Base-by-base conservation (phyloP, 2,329 filamentous ascomycete species). In the Pleurostoma richardsiae region DNA sequence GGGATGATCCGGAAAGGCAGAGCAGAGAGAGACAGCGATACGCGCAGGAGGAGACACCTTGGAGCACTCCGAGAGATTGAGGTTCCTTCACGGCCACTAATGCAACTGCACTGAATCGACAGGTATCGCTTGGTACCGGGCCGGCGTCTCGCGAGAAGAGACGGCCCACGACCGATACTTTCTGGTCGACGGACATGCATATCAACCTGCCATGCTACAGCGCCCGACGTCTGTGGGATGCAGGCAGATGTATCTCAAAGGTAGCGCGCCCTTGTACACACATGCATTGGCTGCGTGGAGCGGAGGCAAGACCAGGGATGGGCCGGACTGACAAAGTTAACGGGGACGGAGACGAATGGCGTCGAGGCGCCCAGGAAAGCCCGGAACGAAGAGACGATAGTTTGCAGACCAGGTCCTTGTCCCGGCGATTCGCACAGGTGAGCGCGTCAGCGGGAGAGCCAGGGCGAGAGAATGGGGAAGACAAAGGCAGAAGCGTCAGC, bases 71-170 rank as follows among this genome's bases (percentile, higher is more conserved):
- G 52, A 53, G 52, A 45, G 52, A 53, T 54, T 48, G 54, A 63
- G 53, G 55, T 52, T 51, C 54, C 54, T 53, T 59, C 54, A 59
- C 62, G 61, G 64, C 60, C 59, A 60, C 66, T 68, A 67, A 69
- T 65, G 62, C 65, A 66, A 54, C 52, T 60, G 57, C 58, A 62
- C 58, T 57, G 57, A 63, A 60, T 62, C 59, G 33, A 36, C 46
- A 52, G 52, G 55, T 61, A 62, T 56, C 42, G 51, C 41, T 52
- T 59, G 56, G 58, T 60, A 63, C 59, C 55, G 57, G 52, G 40
- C 47, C 38, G 19, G 27, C 19, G 30, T 33, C 45, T 29, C 30
- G 33, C 29, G n/a, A 36, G 33, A 36, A 8, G 42, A 28, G 30
- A 11, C 27, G 30, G 43, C 26, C 27, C 38, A 36, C 19, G 27